Evolutionary conservation across 805 yeast species (phyloP), one percentile per base, ranked within the genome.

Genomic region (Nakazawaea ambrosiae): DNA sequence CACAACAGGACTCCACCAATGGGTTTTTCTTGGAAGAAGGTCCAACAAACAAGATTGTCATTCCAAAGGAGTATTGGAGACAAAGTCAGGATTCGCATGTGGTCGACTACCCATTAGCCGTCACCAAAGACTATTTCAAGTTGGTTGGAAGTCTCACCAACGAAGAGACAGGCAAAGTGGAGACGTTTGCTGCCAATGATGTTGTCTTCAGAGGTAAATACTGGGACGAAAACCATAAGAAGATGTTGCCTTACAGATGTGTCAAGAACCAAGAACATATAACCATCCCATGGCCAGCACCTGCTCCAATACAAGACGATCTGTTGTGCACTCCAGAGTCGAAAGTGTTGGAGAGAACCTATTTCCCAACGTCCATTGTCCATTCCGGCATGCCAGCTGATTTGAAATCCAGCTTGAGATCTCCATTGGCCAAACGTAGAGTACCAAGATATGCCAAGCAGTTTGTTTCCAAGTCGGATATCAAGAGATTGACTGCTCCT

Each of bases 221-320:
- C 53, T 90, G 73, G 57, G 95, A 88, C 53, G 75, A 73, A 31
- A 75, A 81, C 47, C 78, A 81, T 58, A 80, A 79, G 54, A 68
- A 68, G 50, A 73, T 81, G 69, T 61, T 86, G 65, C 95, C 95
- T 22, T 75, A 74, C 42, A 75, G 97, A 58, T 74, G 76, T 48
- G 86, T 89, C 19, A 73, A 72, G 45, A 78, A 83, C 47, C 79
- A 81, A 49, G 75, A 72, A 29, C 71, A 76, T 36, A 63, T 86
- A 37, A 73, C 78, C 18, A 78, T 89, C 35, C 97, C 97, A 37
- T 90, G 95, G 95, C 96, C 96, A 27, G 71, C 74, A 48, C 89
- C 92, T 2, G 76, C 68, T 24, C 61, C 66, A 0, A 47, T 50
- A 3, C 73, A 73, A 45, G 87, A 79, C 46, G 79, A 78, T 35